phyloP scores from a whole-genome alignment of 306 rosid genomes.

The Gastrolobium villosum region DNA sequence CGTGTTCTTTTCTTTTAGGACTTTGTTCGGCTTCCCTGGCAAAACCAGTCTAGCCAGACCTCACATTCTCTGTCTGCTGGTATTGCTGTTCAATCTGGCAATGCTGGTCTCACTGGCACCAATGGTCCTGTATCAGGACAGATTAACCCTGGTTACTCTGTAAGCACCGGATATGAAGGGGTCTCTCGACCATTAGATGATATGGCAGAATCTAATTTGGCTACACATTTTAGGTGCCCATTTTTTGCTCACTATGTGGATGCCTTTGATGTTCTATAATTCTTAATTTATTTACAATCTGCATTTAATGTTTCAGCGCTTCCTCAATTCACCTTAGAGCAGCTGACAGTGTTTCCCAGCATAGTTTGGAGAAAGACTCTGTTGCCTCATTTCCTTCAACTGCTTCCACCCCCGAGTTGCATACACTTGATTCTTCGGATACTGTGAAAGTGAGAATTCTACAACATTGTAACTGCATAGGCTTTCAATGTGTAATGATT shows the following conservation, averaged over 20 bases:
- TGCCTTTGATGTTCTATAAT: conserved; percentile 2
- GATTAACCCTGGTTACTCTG: conserved; percentile 69
- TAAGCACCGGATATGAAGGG: conserved; percentile 76
- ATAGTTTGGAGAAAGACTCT: conserved; percentile 78
- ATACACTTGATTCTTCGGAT: conserved; percentile 70
- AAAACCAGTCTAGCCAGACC: conserved; percentile 84
- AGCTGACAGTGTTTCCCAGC: conserved; percentile 75
- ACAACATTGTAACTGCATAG: neutral
- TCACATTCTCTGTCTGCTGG: conserved; percentile 74
- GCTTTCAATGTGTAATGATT: conserved; percentile 10
- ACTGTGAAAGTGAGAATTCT: conserved; percentile 62
- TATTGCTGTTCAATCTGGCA: conserved; percentile 64
- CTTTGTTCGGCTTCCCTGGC: conserved; percentile 98
- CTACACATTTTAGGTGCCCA: conserved; percentile 72
- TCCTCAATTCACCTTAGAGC: conserved; percentile 66
- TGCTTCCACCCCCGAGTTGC: conserved; percentile 80
- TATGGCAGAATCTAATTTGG: conserved; percentile 64
- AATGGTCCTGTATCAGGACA: conserved; percentile 72
- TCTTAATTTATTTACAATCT: conserved; percentile 41
- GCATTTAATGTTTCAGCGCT: conserved; percentile 62
- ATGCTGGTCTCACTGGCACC: conserved; percentile 65
- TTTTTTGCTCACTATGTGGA: neutral
- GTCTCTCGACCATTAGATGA: conserved; percentile 83
- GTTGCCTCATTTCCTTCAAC: conserved; percentile 77
- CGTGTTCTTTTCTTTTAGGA: conserved; percentile 63